These are phyloP conservation scores for Talaromyces sp. DNA, from an alignment of 2,329 filamentous ascomycete species.

Conservation along the genomic window DNA sequence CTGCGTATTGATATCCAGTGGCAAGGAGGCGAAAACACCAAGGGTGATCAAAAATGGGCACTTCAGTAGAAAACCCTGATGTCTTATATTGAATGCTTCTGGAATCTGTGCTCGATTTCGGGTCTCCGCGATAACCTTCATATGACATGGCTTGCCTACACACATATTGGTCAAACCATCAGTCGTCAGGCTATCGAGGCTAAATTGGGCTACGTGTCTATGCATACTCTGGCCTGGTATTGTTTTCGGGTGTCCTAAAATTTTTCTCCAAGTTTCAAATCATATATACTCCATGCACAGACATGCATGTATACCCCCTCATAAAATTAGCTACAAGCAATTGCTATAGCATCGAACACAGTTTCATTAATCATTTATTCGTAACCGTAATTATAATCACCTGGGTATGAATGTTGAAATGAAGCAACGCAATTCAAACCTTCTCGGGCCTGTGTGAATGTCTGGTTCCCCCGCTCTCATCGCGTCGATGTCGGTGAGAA, in stretches of 20 bases:
- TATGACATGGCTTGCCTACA: no score
- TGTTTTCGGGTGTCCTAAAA: neutral
- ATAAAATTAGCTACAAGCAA: no score
- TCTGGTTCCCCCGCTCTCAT: conserved; percentile 10
- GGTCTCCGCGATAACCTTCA: neutral
- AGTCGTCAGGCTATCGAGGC: no score
- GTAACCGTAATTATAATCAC: neutral
- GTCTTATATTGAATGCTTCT: neutral
- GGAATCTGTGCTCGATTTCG: neutral
- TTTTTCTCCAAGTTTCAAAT: neutral
- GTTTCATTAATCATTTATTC: no score
- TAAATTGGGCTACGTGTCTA: no score
- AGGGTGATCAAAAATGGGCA: conserved; percentile 46
- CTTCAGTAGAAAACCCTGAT: conserved; percentile 34
- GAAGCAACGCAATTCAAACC: neutral
- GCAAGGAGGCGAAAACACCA: conserved; percentile 51
- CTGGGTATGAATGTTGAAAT: no score
- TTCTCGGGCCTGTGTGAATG: conserved; percentile 8
- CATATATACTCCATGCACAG: neutral
- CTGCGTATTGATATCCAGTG: conserved; percentile 68
- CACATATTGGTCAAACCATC: no score
- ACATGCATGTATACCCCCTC: no score
- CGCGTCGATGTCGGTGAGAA: conserved; percentile 10
- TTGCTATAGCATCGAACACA: no score
- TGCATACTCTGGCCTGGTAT: neutral